Evolutionary conservation across 2,329 filamentous ascomycete genomes (phyloP).

Genomic region (Incumbomyces lentus): DNA sequence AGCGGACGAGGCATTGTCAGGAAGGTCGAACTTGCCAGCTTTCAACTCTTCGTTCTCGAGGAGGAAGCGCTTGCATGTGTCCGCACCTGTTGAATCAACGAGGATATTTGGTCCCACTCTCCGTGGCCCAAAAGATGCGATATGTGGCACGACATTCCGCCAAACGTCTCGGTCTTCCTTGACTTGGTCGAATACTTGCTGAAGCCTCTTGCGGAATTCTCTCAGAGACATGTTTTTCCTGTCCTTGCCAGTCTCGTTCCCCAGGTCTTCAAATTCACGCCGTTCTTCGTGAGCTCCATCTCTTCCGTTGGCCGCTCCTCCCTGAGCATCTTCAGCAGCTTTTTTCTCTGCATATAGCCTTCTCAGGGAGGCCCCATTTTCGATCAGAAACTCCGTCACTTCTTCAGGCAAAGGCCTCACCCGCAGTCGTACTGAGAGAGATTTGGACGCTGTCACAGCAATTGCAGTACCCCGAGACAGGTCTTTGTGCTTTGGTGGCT

Average conservation of each 20-base stretch:
- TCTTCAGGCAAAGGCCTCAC: slow-evolving; percentile 67
- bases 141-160: slow-evolving; percentile 65
- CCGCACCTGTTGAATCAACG: slow-evolving; percentile 66
- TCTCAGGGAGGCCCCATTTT: slow-evolving; percentile 70
- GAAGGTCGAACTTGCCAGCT: slow-evolving; percentile 12
- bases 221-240: slow-evolving; percentile 55
- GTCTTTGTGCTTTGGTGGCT: slow-evolving; percentile 72
- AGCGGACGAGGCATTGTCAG: slow-evolving; percentile 33
- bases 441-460: slow-evolving; percentile 70
- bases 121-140: slow-evolving; percentile 81
- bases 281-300: slow-evolving; percentile 17
- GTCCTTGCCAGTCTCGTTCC: slow-evolving; percentile 43
- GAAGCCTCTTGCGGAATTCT: slow-evolving; percentile 68
- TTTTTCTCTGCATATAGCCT: slow-evolving; percentile 63
- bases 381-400: slow-evolving; percentile 76
- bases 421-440: slow-evolving; percentile 64
- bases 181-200: slow-evolving; percentile 55
- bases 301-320: slow-evolving; percentile 27
- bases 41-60: slow-evolving; percentile 24
- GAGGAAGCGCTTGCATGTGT: slow-evolving; percentile 58
- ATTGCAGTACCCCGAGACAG: slow-evolving; percentile 73
- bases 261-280: slow-evolving; percentile 26
- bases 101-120: slow-evolving; percentile 80
- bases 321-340: slow-evolving; percentile 34
- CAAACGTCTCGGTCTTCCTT: slow-evolving; percentile 68